These are phyloP conservation scores for Pyricularia sp. DNA, from an alignment of 2,329 filamentous ascomycete species.

Conservation along the genomic window DNA sequence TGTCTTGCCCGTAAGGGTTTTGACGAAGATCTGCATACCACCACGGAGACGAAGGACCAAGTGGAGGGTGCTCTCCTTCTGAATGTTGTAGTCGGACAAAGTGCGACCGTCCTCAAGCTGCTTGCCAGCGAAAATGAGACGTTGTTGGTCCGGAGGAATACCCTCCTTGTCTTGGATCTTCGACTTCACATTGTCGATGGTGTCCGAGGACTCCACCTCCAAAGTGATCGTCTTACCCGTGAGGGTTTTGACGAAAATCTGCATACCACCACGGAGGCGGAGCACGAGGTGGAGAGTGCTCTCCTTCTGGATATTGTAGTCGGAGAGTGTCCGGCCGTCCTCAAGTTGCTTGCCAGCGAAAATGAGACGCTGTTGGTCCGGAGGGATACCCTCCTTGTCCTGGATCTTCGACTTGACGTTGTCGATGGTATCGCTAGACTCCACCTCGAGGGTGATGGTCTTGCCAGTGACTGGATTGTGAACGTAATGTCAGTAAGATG, in stretches of 20 bases:
- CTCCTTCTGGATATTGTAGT: slow-evolving; percentile 71
- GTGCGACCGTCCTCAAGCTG: slow-evolving; percentile 93
- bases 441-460: slow-evolving; percentile 75
- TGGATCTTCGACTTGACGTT: slow-evolving; percentile 88
- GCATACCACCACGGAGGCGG: slow-evolving; percentile 58
- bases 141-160: slow-evolving; percentile 92
- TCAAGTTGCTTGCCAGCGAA: slow-evolving; percentile 53
- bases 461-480: slow-evolving; percentile 65
- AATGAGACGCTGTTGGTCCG: slow-evolving; percentile 89
- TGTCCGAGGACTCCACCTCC: slow-evolving; percentile 81
- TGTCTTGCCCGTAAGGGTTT: slow-evolving; percentile 85
- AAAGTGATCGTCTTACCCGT: slow-evolving; percentile 94
- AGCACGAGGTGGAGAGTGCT: slow-evolving; percentile 68
- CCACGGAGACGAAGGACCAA: slow-evolving; percentile 80
- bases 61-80: slow-evolving; percentile 84
- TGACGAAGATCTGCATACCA: slow-evolving; percentile 85
- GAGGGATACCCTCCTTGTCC: slow-evolving; percentile 83
- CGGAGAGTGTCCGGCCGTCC: slow-evolving; percentile 56
- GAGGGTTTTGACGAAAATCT: slow-evolving; percentile 73
- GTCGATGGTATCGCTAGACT: slow-evolving; percentile 86
- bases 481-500: slow-evolving; percentile 12
- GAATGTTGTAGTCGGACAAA: slow-evolving; percentile 87
- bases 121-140: slow-evolving; percentile 92
- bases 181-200: slow-evolving; percentile 92
- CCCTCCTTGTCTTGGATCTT: slow-evolving; percentile 99